Conservation (phyloP, 805 yeast species). For the Candida glaebosa region DNA sequence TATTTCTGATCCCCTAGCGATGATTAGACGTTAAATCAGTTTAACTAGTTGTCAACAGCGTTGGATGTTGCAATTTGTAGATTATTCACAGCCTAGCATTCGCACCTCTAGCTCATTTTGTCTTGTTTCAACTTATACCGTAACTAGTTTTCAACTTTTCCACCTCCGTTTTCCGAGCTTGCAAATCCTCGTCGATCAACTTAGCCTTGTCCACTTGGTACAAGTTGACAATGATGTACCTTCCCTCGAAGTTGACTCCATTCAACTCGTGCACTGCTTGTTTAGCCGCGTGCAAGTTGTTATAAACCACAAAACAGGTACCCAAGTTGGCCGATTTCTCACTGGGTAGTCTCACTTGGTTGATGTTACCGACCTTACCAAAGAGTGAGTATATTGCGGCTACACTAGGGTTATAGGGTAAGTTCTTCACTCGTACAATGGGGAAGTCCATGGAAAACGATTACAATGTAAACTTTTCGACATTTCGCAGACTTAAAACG, state of each 20-base stretch:
- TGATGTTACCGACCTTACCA: slow-evolving; percentile 53
- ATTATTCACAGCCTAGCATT: too few relatives aligned
- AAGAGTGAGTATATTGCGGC: slow-evolving; percentile 49
- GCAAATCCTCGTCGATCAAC: slow-evolving; percentile 23
- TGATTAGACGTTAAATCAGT: too few relatives aligned
- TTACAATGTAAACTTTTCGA: too few relatives aligned
- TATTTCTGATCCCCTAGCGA: too few relatives aligned
- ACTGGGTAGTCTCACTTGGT: slow-evolving; percentile 45
- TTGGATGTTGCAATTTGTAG: too few relatives aligned
- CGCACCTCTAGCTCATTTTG: too few relatives aligned
- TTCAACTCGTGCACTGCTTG: slow-evolving; percentile 52
- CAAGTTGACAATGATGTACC: slow-evolving; percentile 52
- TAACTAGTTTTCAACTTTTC: slow-evolving; percentile 15
- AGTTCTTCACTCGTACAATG: slow-evolving; percentile 54
- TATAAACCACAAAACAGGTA: slow-evolving; percentile 54
- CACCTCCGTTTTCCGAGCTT: slow-evolving; percentile 22
- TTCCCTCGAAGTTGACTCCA: slow-evolving; percentile 56
- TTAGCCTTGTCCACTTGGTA: slow-evolving; percentile 43
- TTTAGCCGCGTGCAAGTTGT: slow-evolving; percentile 45
- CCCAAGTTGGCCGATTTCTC: slow-evolving; percentile 21
- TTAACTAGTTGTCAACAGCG: too few relatives aligned
- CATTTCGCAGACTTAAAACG: too few relatives aligned
- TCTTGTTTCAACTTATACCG: too few relatives aligned
- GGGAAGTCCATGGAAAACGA: slow-evolving; percentile 23
- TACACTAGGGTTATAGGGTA: slow-evolving; percentile 49